Evolutionary conservation across 148 eudicot species (phyloP).

Genomic region (Oxyria digyna): DNA sequence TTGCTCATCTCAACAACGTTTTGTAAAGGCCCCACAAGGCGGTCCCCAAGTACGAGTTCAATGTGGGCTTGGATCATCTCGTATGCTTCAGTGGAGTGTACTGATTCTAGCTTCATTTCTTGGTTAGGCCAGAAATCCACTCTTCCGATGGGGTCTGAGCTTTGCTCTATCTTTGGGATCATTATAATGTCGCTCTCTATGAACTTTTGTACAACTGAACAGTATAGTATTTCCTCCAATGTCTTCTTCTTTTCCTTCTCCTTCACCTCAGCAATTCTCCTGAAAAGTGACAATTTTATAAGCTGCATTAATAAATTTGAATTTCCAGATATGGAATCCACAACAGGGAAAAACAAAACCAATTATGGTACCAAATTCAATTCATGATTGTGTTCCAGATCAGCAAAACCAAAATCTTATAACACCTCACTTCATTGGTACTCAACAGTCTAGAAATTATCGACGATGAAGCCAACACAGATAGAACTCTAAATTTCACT

Average conservation of each 20-base stretch:
- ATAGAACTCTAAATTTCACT: background rate
- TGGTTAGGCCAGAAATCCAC: conserved; percentile 94
- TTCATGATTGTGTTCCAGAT: background rate
- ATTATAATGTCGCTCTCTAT: conserved; percentile 48
- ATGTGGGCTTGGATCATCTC: conserved; percentile 87
- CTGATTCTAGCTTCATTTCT: conserved; percentile 65
- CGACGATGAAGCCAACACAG: background rate
- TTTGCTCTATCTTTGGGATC: conserved; percentile 57
- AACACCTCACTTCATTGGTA: background rate
- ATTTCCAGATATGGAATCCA: background rate
- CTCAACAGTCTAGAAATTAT: background rate
- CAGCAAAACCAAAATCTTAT: background rate
- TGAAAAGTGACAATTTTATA: conserved; percentile 20
- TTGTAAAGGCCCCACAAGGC: conserved; percentile 55
- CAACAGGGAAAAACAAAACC: background rate
- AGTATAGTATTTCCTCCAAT: conserved; percentile 78
- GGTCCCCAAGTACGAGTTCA: conserved; percentile 67
- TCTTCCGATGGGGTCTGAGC: conserved; percentile 52
- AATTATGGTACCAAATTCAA: background rate
- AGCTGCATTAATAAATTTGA: background rate
- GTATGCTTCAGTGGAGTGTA: conserved; percentile 79
- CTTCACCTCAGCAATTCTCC: conserved; percentile 94
- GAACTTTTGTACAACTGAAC: conserved; percentile 67
- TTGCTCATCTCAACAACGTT: conserved; percentile 62
- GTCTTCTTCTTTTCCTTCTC: conserved; percentile 68